Evolutionary conservation across 23 red algal genomes (phyloP).

Genomic region (Gracilaria gracilis): DNA sequence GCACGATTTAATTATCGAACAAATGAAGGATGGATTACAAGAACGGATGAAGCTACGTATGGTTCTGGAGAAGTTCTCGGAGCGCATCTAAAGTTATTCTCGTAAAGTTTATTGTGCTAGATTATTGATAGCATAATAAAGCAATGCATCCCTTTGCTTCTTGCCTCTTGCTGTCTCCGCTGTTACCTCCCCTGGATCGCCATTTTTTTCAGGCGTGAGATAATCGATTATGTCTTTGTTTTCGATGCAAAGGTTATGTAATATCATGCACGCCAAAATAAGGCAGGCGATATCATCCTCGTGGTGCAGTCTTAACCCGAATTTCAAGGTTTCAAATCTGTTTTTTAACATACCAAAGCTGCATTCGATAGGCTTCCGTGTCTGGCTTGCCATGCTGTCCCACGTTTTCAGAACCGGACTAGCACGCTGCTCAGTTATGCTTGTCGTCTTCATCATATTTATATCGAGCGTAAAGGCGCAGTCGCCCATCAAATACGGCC

Average conservation of each 20-base stretch:
- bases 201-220: not conserved
- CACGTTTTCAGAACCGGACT: conserved; percentile 29
- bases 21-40: conserved; percentile 4
- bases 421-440: not conserved
- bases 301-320: conserved; percentile 8
- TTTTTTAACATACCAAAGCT: conserved; percentile 48
- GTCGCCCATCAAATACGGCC: conserved; percentile 31
- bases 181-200: not conserved
- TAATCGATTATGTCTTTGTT: not conserved
- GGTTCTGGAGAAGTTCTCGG: not conserved
- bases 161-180: not conserved
- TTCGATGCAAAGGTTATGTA: conserved; percentile 12
- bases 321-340: conserved; percentile 1
- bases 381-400: not conserved
- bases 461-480: conserved; percentile 13
- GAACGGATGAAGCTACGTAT: not conserved
- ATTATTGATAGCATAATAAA: conserved; percentile 26
- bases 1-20: not conserved
- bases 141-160: conserved; percentile 28
- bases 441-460: conserved; percentile 35
- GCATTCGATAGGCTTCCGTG: conserved; percentile 38
- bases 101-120: not conserved
- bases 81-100: not conserved
- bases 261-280: not conserved
- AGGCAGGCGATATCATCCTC: conserved; percentile 35